Evolutionary conservation across 352 stramenopile genomes (phyloP), one percentile per base, ranked within the genome.

Genomic region (Pythium volutum): DNA sequence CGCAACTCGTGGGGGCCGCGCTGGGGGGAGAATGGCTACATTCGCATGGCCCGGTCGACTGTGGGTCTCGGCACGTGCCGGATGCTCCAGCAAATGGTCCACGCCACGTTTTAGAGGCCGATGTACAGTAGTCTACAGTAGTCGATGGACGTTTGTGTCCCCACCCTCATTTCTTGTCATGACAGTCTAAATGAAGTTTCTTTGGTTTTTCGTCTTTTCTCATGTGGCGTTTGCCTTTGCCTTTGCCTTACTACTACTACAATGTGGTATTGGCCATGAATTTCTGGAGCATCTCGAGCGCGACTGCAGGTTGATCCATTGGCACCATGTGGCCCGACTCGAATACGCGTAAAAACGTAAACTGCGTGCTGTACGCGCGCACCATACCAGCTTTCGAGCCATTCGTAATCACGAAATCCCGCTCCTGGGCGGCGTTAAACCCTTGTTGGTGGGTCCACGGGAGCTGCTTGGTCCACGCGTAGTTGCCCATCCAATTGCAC

Each of bases 1-100:
- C 98, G 98, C 67, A 99, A 99, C 79, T 98, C 96, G 39, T 99
- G 97, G 97, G 97, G 97, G 23, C 71, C 78, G 1, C 75, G 69
- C n/a, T 99, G 96, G 96, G 97, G 96, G 65, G 87, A 98, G 52
- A 66, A 84, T 95, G 97, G 95, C 41, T 98, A 97, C 83, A 96
- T 99, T 50, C 82, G 83, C 49, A 81, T 99, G 15, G 71, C 88
- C 23, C 91, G 50, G 81, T 89, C 70, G 76, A 78, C 51, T 31
- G 62, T 15, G 43, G 65, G 52, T 60, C 66, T 43, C 56, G 78
- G 67, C 27, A 73, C 36, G 59, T 69, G 52, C 59, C 57, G 38
- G 85, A 76, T 70, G 81, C 63, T 63, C 58, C 43, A 36, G 15
- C 50, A 71, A 27, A 71, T 71, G 64, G 59, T 61, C 46, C 46